Conservation (phyloP, 1,284 basidiomycete species). For the Leucoagaricus sp. region DNA sequence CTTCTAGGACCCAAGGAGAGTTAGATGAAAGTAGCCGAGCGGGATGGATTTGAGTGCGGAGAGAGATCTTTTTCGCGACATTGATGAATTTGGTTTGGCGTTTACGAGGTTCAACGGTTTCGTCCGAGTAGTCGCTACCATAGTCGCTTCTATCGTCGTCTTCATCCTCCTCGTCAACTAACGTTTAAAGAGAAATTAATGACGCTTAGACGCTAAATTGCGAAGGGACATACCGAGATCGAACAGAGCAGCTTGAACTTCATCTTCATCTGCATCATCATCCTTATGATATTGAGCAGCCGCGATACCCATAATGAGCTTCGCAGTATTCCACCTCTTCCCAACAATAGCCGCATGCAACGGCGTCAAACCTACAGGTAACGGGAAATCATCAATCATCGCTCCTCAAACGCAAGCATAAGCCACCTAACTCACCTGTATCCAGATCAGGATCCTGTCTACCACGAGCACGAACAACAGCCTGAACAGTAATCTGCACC, state of each 20-base stretch:
- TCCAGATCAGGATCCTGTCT: conserved; percentile 12
- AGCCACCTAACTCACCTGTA: no score
- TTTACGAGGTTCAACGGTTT: conserved; percentile 34
- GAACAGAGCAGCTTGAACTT: conserved; percentile 34
- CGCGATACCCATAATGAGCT: conserved; percentile 52
- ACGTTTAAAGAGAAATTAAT: neutral
- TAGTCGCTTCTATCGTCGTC: conserved; percentile 22
- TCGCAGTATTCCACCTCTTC: conserved; percentile 55
- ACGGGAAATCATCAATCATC: neutral
- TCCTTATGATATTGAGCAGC: conserved; percentile 49
- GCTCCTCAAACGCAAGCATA: no score
- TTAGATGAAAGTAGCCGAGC: conserved; percentile 30
- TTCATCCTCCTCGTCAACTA: neutral
- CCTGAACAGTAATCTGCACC: conserved; percentile 43
- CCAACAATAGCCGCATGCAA: conserved; percentile 47
- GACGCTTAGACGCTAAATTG: neutral
- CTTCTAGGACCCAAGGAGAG: conserved; percentile 15
- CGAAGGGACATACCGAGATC: conserved; percentile 31
- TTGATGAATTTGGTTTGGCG: conserved; percentile 49
- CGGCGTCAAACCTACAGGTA: conserved; percentile 42
- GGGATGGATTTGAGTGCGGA: conserved; percentile 43
- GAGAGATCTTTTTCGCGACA: conserved; percentile 48
- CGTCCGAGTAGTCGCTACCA: conserved; percentile 38
- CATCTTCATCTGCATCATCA: conserved; percentile 29
- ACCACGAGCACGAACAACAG: conserved; percentile 21